phyloP scores from a whole-genome alignment of 2,329 filamentous ascomycete genomes.

The Colletotrichum salicis region DNA sequence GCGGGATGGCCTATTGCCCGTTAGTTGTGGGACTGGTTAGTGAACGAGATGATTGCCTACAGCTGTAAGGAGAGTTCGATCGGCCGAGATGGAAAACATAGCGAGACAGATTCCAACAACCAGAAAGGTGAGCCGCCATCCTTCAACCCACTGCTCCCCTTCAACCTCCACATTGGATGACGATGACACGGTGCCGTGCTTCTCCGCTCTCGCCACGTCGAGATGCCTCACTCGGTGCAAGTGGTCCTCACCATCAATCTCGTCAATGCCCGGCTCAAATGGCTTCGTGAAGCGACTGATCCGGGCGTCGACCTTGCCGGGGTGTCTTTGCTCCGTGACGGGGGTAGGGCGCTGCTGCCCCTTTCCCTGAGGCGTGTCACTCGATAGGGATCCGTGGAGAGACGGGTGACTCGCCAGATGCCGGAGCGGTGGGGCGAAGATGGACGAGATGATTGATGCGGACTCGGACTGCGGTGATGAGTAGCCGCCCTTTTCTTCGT shows the following conservation, averaged over 20 bases:
- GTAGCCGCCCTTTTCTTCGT: background rate
- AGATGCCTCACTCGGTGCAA: background rate
- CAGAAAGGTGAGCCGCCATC: constrained; percentile 19
- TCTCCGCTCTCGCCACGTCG: background rate
- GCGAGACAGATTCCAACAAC: constrained; percentile 25
- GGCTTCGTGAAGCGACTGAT: constrained; percentile 32
- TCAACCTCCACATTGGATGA: background rate
- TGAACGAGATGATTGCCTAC: background rate
- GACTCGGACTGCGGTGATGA: constrained; percentile 18
- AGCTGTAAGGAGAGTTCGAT: constrained; percentile 23
- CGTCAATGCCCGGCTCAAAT: constrained; percentile 25
- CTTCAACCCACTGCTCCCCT: constrained; percentile 9
- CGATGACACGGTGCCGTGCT: background rate
- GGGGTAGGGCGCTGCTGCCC: constrained; percentile 1
- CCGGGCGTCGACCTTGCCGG: constrained; percentile 28
- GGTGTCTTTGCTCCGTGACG: constrained; percentile 26
- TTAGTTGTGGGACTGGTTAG: background rate
- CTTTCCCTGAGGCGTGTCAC: background rate
- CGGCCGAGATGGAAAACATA: constrained; percentile 24
- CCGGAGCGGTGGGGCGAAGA: constrained; percentile 27
- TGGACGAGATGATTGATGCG: constrained; percentile 27
- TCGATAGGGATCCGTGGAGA: background rate
- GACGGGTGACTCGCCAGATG: constrained; percentile 29
- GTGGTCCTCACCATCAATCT: constrained; percentile 17
- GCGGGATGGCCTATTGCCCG: constrained; percentile 48